Conservation (phyloP, 129 eudicot species). For the Tagetes erecta region DNA sequence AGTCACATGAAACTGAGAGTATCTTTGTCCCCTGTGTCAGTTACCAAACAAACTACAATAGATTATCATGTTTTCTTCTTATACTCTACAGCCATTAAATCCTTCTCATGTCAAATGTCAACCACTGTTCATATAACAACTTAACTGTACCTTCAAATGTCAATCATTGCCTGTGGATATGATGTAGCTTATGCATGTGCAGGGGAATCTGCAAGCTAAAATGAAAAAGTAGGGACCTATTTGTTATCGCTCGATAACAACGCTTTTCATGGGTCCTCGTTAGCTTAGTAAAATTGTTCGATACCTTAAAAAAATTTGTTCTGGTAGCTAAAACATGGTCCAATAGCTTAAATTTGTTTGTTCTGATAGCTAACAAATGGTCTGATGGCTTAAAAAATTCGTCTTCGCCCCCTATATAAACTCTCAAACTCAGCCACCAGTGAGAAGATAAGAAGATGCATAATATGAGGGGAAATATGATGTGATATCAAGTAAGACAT, state of each 20-base stretch:
- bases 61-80: slow-evolving; percentile 13
- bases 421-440: no score
- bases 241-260: background rate
- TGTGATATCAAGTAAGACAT: slow-evolving; percentile 1
- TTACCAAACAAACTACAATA: slow-evolving; percentile 28
- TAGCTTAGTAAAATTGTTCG: background rate
- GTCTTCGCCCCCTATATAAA: no score
- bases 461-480: slow-evolving; percentile 8
- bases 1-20: slow-evolving; percentile 38
- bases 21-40: slow-evolving; percentile 35
- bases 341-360: no score
- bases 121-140: background rate
- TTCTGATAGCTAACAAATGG: no score
- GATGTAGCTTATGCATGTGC: background rate
- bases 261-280: background rate
- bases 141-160: background rate
- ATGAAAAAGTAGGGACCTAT: slow-evolving; percentile 6
- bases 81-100: background rate
- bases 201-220: background rate
- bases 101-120: slow-evolving; percentile 3
- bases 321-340: no score
- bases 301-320: no score
- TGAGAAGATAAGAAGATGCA: slow-evolving; percentile 9
- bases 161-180: background rate
- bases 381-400: no score